Evolutionary conservation across 2,329 filamentous ascomycete species (phyloP), one percentile per base, ranked within the genome.

Genomic region (Curvularia eragrostidis): DNA sequence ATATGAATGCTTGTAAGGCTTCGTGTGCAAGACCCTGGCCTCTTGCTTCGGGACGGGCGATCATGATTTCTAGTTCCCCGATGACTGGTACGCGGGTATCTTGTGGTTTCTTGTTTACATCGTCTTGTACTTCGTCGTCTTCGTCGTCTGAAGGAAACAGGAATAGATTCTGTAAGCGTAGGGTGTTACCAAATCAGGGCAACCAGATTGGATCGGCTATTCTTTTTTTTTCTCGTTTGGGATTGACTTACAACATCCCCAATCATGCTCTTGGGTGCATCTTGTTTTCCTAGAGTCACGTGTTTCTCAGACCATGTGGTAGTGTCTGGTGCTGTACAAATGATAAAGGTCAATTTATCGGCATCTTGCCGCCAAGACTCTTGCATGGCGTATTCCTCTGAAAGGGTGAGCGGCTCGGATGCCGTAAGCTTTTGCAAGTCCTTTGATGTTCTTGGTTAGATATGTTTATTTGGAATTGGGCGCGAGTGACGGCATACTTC

Each of bases 271-370:
- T 76, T 77, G 0, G 84, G 79, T 1, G 77, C 69, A 68, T 94
- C 91, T 4, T 81, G 79, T 1, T 75, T 74, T 10, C 15, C 63
- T 32, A 48, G 50, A 1, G 19, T 53, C 28, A 71, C 46, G 4
- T 32, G 26, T 3, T 39, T 28, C 8, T 48, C 5, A 32, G 54
- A 30, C 13, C 26, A 26, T 50, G 18, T 26, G 18, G 9, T 21
- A 38, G 48, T 18, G 10, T 32, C 13, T 3, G 64, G 54, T 6
- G 56, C 55, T 3, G 52, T 59, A 59, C 92, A 97, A 52, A 91
- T 78, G 73, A 98, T 97, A 68, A 97, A 98, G 0, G 94, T 98
- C 60, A 98, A 77, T 79, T 98, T 98, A 78, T 98, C 93, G 24
- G 80, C 77, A 41, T 95, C 91, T 19, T 80, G 80, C 36, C 93